A percentile compares a stretch with the other conserved stretches of the same genome.
phyloP scores from a whole-genome alignment of 1,139 yeast species.

The Kurtzmaniella natalensis region DNA sequence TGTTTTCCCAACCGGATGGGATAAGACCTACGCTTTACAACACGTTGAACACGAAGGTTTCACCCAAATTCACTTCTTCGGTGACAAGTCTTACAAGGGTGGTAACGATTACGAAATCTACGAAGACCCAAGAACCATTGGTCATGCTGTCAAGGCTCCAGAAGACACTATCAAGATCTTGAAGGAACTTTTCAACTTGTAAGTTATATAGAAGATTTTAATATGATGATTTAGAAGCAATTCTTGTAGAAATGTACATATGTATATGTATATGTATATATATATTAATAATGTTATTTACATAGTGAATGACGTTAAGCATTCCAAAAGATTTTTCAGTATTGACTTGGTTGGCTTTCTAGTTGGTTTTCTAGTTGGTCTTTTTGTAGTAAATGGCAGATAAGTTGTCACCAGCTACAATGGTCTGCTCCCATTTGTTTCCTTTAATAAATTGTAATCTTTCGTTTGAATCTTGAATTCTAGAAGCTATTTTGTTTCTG shows the following conservation, averaged over 20 bases:
- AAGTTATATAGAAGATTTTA: conserved; percentile 9
- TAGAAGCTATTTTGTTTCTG: conserved; percentile 21
- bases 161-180: conserved; percentile 82
- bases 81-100: conserved; percentile 96
- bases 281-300: no score
- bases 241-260: no score
- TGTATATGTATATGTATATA: no score
- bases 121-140: conserved; percentile 85
- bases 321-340: no score
- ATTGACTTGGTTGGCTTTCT: no score
- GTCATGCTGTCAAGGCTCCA: conserved; percentile 89
- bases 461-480: conserved; percentile 33
- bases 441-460: conserved; percentile 42
- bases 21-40: conserved; percentile 94
- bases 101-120: conserved; percentile 98
- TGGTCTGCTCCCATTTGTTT: conserved; percentile 43
- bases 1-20: conserved; percentile 99
- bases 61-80: conserved; percentile 90
- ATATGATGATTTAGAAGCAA: neutral
- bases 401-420: conserved; percentile 58
- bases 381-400: conserved; percentile 59
- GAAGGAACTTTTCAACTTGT: conserved; percentile 67
- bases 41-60: conserved; percentile 86
- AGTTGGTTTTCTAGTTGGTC: conserved; percentile 13
- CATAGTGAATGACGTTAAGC: no score